phyloP scores from a whole-genome alignment of 1,139 yeast genomes.

The Taiozyma sp. region DNA sequence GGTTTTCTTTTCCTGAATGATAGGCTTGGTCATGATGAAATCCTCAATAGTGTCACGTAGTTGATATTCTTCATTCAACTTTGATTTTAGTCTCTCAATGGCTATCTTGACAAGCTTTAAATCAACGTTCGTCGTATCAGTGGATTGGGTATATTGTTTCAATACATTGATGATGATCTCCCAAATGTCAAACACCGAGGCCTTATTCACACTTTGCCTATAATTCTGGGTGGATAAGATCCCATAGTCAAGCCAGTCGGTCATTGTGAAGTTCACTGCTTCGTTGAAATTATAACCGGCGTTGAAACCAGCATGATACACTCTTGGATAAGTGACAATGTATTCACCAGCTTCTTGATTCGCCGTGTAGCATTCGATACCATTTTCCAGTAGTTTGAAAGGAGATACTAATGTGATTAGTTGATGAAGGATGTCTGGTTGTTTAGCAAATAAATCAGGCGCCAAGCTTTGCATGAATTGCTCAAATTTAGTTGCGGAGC shows the following conservation, averaged over 20 bases:
- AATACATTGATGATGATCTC: constrained; percentile 27
- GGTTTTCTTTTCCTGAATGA: neutral
- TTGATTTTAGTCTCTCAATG: constrained; percentile 10
- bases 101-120: constrained; percentile 11
- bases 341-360: constrained; percentile 82
- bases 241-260: constrained; percentile 65
- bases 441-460: constrained; percentile 81
- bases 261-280: constrained; percentile 75
- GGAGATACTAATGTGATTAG: constrained; percentile 81
- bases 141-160: constrained; percentile 2
- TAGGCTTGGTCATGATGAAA: constrained; percentile 11
- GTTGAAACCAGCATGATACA: constrained; percentile 79
- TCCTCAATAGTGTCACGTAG: constrained; percentile 11
- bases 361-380: constrained; percentile 61
- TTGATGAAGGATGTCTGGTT: constrained; percentile 87
- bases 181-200: constrained; percentile 34
- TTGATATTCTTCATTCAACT: constrained; percentile 16
- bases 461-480: constrained; percentile 49
- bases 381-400: constrained; percentile 42
- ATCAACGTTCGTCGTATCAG: constrained; percentile 1
- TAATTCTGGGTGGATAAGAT: constrained; percentile 55
- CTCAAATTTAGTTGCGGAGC: constrained; percentile 51
- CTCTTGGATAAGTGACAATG: constrained; percentile 70
- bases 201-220: constrained; percentile 27
- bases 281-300: constrained; percentile 76